Percentiles rank a stretch among this genome's conserved stretches.
These are phyloP conservation scores for Danielia reshetovae DNA, from an alignment of 805 yeast species.

Conservation along the genomic window DNA sequence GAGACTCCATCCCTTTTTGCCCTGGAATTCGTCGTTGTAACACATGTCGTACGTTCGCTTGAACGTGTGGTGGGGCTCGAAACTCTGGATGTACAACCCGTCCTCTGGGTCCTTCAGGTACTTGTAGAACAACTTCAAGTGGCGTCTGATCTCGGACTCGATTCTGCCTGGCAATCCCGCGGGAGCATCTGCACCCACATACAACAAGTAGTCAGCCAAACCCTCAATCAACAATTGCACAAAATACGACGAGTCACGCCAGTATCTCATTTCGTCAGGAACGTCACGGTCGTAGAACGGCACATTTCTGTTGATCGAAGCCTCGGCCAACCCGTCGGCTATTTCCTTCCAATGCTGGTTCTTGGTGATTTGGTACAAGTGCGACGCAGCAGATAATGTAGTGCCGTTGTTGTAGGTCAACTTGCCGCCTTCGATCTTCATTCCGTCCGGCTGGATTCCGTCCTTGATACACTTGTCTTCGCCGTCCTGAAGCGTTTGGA, in stretches of 20 bases:
- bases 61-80: conserved; percentile 55
- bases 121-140: conserved; percentile 53
- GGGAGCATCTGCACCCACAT: conserved; percentile 41
- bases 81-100: conserved; percentile 55
- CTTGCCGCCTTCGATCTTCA: conserved; percentile 46
- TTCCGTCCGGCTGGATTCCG: conserved; percentile 50
- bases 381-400: conserved; percentile 51
- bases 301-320: conserved; percentile 53
- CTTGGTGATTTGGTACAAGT: conserved; percentile 47
- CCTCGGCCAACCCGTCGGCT: conserved; percentile 49
- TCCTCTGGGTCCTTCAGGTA: conserved; percentile 55
- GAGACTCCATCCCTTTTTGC: conserved; percentile 46
- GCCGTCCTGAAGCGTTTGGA: conserved; percentile 48
- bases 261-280: conserved; percentile 49
- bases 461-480: conserved; percentile 55
- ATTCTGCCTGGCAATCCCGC: conserved; percentile 32
- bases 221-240: conserved; percentile 65
- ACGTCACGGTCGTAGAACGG: conserved; percentile 65
- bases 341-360: conserved; percentile 47
- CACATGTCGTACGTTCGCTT: conserved; percentile 43
- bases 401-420: conserved; percentile 70
- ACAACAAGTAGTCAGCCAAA: conserved; percentile 57
- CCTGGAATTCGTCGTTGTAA: conserved; percentile 54
- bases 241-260: conserved; percentile 63
- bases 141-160: conserved; percentile 47